Conservation (phyloP, 805 yeast genomes). For the Candida ficus region DNA sequence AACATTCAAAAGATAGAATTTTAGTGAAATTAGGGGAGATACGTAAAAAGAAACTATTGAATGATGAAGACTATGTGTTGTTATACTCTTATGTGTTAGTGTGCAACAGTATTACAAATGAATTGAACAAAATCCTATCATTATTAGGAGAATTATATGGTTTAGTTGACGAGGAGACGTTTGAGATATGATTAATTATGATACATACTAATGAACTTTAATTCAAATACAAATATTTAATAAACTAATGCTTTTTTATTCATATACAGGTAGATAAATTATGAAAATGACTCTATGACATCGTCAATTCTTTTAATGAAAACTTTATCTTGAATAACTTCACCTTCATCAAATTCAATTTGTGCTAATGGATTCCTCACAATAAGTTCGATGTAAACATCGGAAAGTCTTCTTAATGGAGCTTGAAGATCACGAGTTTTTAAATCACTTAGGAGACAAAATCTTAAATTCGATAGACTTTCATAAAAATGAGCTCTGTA, state of each 20-base stretch:
- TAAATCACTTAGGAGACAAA: slow-evolving; percentile 70
- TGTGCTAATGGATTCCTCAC: slow-evolving; percentile 58
- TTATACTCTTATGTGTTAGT: slow-evolving; percentile 73
- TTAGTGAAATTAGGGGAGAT: slow-evolving; percentile 59
- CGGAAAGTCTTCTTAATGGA: slow-evolving; percentile 49
- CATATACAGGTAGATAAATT: neutral
- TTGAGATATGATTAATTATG: slow-evolving; percentile 20
- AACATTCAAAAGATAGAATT: slow-evolving; percentile 66
- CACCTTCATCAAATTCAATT: slow-evolving; percentile 48
- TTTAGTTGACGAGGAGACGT: slow-evolving; percentile 39
- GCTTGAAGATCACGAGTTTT: slow-evolving; percentile 48
- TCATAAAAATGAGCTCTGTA: slow-evolving; percentile 79
- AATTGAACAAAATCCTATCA: slow-evolving; percentile 52
- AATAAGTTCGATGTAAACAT: slow-evolving; percentile 53
- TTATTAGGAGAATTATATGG: slow-evolving; percentile 60
- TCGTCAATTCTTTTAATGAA: slow-evolving; percentile 2
- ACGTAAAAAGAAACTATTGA: slow-evolving; percentile 36
- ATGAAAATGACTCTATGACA: slow-evolving; percentile 21
- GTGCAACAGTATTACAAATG: slow-evolving; percentile 60
- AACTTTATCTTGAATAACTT: slow-evolving; percentile 21
- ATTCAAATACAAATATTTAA: no score
- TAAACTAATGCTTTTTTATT: no score
- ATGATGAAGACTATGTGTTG: slow-evolving; percentile 71
- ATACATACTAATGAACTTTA: no score
- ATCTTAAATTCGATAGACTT: slow-evolving; percentile 72